Conservation (phyloP, 176 grass and related monocot genomes). For the Oryza glumipatula region DNA sequence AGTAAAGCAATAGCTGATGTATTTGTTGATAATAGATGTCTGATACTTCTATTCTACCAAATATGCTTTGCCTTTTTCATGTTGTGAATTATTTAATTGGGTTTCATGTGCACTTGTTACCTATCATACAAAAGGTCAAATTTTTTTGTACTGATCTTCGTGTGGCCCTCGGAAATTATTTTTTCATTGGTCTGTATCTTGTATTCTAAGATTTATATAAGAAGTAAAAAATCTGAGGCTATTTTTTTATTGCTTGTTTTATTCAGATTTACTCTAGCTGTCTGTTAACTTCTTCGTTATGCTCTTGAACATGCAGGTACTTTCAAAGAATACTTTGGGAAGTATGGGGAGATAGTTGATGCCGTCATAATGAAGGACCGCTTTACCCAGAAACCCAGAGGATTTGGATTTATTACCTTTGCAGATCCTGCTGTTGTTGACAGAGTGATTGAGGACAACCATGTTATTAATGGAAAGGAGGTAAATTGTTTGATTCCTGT, state of each 20-base stretch:
- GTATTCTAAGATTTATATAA: neutral
- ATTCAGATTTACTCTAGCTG: neutral
- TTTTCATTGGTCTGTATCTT: constrained; percentile 2
- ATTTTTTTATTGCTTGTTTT: neutral
- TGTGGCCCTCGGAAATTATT: neutral
- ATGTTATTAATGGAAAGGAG: constrained; percentile 79
- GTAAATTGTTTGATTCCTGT: constrained; percentile 24
- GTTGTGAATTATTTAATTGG: neutral
- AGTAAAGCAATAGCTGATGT: neutral
- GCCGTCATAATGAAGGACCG: constrained; percentile 96
- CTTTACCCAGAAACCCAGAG: constrained; percentile 76
- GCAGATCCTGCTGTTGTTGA: constrained; percentile 77
- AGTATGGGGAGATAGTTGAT: constrained; percentile 79
- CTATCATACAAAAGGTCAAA: neutral
- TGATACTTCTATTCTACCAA: neutral
- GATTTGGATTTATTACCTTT: constrained; percentile 94
- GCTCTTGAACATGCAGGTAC: constrained; percentile 46
- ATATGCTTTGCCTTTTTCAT: neutral
- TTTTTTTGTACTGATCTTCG: neutral
- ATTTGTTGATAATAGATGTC: too few relatives aligned
- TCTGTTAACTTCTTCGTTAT: neutral
- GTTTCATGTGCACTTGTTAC: neutral
- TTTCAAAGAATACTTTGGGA: constrained; percentile 79
- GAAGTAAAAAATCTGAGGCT: neutral
- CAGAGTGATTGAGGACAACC: constrained; percentile 72